Percentiles rank a stretch among this genome's conserved stretches.
Evolutionary conservation across 768 basidiomycete species (phyloP).

Genomic region (Vishniacozyma victoriae): DNA sequence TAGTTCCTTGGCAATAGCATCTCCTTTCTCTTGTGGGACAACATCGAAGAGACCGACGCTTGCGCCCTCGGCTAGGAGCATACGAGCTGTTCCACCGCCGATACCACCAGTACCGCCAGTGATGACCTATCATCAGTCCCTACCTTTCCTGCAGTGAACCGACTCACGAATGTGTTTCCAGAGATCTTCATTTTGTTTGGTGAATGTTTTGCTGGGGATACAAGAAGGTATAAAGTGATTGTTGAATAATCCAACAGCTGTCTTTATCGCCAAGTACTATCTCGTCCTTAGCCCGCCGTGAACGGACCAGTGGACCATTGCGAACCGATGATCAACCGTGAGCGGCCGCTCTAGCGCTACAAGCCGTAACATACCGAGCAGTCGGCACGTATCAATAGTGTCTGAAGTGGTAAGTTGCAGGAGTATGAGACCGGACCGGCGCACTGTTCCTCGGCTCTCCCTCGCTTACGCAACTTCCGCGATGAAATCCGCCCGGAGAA

Average conservation of each 20-base stretch:
- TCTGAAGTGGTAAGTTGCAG: too few species aligned
- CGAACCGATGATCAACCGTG: too few species aligned
- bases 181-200: conserved; percentile 25
- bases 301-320: too few species aligned
- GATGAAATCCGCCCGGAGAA: too few species aligned
- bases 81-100: conserved; percentile 24
- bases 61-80: conserved; percentile 19
- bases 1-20: conserved; percentile 13
- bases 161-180: conserved; percentile 31
- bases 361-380: too few species aligned
- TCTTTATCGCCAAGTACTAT: too few species aligned
- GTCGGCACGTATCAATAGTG: too few species aligned
- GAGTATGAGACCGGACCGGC: too few species aligned
- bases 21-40: conserved; percentile 27
- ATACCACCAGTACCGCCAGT: conserved; percentile 41
- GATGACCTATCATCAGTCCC: conserved; percentile 12
- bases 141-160: neutral
- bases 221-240: neutral
- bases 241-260: neutral
- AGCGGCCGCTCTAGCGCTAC: too few species aligned
- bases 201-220: neutral
- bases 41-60: conserved; percentile 39
- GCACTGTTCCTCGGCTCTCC: too few species aligned
- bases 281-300: too few species aligned
- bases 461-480: neutral